Conservation (phyloP, 495 filamentous ascomycete species). For the Poronia punctata region DNA sequence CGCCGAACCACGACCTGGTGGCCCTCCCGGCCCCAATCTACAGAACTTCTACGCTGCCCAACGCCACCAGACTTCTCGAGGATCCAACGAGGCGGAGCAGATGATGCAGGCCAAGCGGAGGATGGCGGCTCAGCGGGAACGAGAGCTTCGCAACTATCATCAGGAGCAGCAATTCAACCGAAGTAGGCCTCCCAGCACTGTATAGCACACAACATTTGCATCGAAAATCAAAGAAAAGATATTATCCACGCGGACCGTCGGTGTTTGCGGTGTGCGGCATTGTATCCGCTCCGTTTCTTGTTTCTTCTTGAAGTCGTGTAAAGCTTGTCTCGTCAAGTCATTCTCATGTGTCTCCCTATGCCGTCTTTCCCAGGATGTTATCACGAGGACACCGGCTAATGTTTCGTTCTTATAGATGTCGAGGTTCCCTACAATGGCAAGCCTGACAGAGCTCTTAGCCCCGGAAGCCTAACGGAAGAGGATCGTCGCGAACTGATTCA, state of each 20-base stretch:
- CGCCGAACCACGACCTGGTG: conserved; percentile 54
- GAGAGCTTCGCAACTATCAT: conserved; percentile 98
- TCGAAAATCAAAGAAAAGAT: conserved; percentile 44
- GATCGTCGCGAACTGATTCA: conserved; percentile 93
- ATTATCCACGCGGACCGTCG: conserved; percentile 31
- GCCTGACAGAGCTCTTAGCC: conserved; percentile 87
- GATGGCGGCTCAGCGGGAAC: conserved; percentile 96
- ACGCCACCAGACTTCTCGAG: conserved; percentile 74
- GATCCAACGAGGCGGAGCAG: conserved; percentile 92
- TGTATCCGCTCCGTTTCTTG: conserved; percentile 23
- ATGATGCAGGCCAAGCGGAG: conserved; percentile 98
- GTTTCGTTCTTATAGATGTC: conserved; percentile 56
- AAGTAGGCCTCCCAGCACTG: conserved; percentile 71
- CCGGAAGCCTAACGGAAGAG: conserved; percentile 83
- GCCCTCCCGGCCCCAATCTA: conserved; percentile 70
- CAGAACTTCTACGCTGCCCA: conserved; percentile 93
- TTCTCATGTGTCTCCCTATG: conserved; percentile 23
- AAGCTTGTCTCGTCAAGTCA: conserved; percentile 15
- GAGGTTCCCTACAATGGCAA: conserved; percentile 71
- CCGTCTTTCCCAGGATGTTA: conserved; percentile 8
- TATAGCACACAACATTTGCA: conserved; percentile 48
- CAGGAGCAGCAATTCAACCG: conserved; percentile 99
- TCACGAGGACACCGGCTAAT: conserved; percentile 30
- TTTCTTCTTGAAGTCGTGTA: conserved; percentile 20
- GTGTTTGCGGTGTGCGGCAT: conserved; percentile 29